Percentiles rank a stretch among this genome's conserved stretches.
phyloP scores from a whole-genome alignment of 176 grass and related monocot species.

The Zizania latifolia region DNA sequence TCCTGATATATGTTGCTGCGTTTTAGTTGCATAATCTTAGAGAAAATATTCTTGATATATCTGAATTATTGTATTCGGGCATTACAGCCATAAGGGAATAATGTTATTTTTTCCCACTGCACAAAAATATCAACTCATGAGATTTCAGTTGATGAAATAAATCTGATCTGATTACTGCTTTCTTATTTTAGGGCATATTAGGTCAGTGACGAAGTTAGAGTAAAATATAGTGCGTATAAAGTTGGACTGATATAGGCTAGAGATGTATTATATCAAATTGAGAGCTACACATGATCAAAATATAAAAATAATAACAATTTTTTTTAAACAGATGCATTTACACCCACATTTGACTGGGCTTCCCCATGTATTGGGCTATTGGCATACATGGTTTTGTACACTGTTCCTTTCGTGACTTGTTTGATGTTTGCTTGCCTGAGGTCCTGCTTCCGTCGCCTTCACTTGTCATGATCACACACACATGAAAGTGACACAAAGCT shows the following conservation, averaged over 20 bases:
- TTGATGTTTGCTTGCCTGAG: background rate
- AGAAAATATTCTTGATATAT: too few species aligned
- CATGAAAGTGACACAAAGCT: background rate
- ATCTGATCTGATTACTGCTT: background rate
- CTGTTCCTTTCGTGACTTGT: background rate
- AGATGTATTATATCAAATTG: too few species aligned
- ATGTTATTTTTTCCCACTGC: background rate
- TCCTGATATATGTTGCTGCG: background rate
- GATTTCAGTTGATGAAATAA: background rate
- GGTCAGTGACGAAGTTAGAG: too few species aligned
- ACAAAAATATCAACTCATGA: background rate
- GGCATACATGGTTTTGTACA: background rate
- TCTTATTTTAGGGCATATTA: background rate
- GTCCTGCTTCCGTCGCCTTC: background rate
- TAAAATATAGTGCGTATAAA: too few species aligned
- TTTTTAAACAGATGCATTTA: too few species aligned
- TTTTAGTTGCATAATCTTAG: background rate
- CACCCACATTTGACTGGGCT: too few species aligned
- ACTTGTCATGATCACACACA: constrained; percentile 19
- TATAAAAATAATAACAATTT: too few species aligned
- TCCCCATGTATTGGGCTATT: too few species aligned
- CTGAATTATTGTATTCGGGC: background rate
- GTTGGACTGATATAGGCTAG: too few species aligned
- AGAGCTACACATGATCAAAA: too few species aligned
- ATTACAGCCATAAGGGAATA: background rate